These are phyloP conservation scores for Chlamydomonas urium DNA, from an alignment of 139 green algal genomes.

Conservation along the genomic window DNA sequence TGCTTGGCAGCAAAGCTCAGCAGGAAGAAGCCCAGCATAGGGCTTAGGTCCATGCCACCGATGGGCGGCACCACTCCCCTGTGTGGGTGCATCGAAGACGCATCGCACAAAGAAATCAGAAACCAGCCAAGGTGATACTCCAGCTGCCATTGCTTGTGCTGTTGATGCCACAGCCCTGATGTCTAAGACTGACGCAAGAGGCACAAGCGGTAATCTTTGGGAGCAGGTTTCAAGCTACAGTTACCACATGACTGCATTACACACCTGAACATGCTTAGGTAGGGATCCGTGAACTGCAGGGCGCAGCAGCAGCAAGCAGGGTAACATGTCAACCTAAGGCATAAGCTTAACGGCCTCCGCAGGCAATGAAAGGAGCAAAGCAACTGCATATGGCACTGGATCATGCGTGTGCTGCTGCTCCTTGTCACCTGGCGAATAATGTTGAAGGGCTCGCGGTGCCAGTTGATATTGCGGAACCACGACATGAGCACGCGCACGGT, in stretches of 20 bases:
- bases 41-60: slow-evolving; percentile 48
- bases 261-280: slow-evolving; percentile 36
- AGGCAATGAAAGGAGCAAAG: too few species aligned
- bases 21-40: slow-evolving; percentile 51
- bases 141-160: too few species aligned
- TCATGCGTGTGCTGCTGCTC: background rate
- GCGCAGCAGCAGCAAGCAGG: too few species aligned
- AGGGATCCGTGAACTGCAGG: slow-evolving; percentile 43
- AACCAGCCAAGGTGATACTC: too few species aligned
- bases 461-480: slow-evolving; percentile 59
- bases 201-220: too few species aligned
- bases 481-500: slow-evolving; percentile 47
- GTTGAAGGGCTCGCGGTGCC: slow-evolving; percentile 40
- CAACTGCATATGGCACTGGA: background rate
- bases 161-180: too few species aligned
- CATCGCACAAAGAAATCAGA: too few species aligned
- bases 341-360: too few species aligned
- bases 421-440: slow-evolving; percentile 33
- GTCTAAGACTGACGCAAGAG: too few species aligned
- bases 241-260: background rate
- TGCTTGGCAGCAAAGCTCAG: slow-evolving; percentile 43
- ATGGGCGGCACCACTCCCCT: slow-evolving; percentile 48
- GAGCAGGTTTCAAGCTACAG: background rate
- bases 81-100: background rate
- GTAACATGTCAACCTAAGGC: too few species aligned